Percentiles rank a stretch among this genome's conserved stretches.
Evolutionary conservation across 495 filamentous ascomycete species (phyloP).

Genomic region (Lasiosphaeria ovina): DNA sequence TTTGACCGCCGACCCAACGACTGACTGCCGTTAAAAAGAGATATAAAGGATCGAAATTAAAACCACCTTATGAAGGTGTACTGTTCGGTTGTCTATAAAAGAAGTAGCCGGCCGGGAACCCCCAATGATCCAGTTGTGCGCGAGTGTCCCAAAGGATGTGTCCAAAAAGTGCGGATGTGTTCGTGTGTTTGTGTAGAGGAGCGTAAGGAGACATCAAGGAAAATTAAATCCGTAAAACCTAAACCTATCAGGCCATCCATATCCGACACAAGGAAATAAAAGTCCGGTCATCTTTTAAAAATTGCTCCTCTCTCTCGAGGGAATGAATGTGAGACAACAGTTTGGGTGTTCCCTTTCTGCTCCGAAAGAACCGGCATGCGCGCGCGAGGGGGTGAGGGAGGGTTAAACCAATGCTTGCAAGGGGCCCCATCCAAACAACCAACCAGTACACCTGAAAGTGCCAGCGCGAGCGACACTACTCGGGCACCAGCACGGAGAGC

Average conservation of each 20-base stretch:
- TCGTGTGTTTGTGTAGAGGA: too few species aligned
- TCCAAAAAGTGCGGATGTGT: too few species aligned
- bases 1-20: background rate
- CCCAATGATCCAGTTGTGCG: background rate
- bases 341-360: background rate
- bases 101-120: background rate
- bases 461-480: constrained; percentile 9
- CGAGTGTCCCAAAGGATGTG: background rate
- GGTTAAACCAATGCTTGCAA: too few species aligned
- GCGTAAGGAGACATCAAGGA: background rate
- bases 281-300: background rate
- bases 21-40: background rate
- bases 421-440: too few species aligned
- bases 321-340: background rate
- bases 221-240: background rate
- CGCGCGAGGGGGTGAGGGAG: background rate
- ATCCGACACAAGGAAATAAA: background rate
- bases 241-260: background rate
- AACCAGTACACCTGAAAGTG: background rate
- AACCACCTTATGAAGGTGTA: constrained; percentile 2
- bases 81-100: constrained; percentile 2
- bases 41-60: background rate
- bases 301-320: background rate
- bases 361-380: background rate
- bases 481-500: constrained; percentile 40